Evolutionary conservation across 352 stramenopile species (phyloP).

Genomic region (Thalassiosira oceanica): DNA sequence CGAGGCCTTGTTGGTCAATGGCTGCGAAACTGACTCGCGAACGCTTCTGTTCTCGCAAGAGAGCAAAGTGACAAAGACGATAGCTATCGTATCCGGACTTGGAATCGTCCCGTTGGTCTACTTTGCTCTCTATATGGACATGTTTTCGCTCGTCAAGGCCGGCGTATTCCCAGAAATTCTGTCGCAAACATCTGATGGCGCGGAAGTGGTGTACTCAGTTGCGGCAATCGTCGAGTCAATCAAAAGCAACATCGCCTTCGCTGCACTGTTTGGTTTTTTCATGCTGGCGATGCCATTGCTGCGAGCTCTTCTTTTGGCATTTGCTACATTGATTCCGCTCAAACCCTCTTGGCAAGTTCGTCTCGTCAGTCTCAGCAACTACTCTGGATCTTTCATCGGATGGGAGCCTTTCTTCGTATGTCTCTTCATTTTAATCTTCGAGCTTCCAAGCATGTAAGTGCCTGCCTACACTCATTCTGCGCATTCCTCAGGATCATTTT

Average conservation of each 20-base stretch:
- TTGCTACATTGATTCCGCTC: constrained; percentile 12
- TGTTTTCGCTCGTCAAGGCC: constrained; percentile 7
- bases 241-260: constrained; percentile 3
- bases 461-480: too few species aligned
- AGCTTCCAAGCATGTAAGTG: constrained; percentile 7
- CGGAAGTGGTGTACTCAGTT: constrained; percentile 11
- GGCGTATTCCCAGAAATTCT: constrained; percentile 7
- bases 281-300: constrained; percentile 21
- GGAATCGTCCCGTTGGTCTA: constrained; percentile 9
- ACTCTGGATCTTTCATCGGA: constrained; percentile 8
- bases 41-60: constrained; percentile 9
- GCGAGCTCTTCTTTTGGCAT: constrained; percentile 7
- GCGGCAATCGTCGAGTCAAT: constrained; percentile 4
- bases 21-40: neutral
- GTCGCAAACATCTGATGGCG: neutral
- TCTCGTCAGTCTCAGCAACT: constrained; percentile 7
- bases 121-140: constrained; percentile 14
- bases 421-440: constrained; percentile 3
- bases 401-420: constrained; percentile 33
- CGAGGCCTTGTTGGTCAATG: constrained; percentile 1
- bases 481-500: too few species aligned
- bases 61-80: neutral
- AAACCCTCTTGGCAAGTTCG: constrained; percentile 13
- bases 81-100: neutral
- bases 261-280: constrained; percentile 2